phyloP scores from a whole-genome alignment of 306 rosid genomes.

The Comarum palustre region DNA sequence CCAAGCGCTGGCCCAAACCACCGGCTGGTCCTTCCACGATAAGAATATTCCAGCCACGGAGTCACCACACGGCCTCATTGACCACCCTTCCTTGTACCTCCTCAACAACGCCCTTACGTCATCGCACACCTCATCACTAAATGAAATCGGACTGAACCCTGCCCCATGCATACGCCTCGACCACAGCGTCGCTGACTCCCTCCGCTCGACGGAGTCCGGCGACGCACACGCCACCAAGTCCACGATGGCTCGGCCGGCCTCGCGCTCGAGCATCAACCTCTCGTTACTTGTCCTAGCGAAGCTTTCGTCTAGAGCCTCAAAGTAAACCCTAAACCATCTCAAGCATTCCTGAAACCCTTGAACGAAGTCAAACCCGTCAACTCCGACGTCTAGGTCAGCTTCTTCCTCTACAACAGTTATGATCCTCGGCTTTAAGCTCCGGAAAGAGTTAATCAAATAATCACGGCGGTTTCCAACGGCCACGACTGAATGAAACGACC shows the following conservation, averaged over 20 bases:
- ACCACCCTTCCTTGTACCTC: slow-evolving; percentile 90
- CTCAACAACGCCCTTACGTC: slow-evolving; percentile 80
- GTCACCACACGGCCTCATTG: slow-evolving; percentile 56
- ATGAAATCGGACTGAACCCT: slow-evolving; percentile 55
- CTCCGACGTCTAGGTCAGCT: slow-evolving; percentile 70
- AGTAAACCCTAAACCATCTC: slow-evolving; percentile 94
- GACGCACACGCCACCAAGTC: slow-evolving; percentile 65
- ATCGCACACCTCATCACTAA: slow-evolving; percentile 82
- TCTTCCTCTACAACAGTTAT: slow-evolving; percentile 84
- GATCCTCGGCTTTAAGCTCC: slow-evolving; percentile 59
- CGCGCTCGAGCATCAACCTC: slow-evolving; percentile 66
- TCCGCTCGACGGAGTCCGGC: slow-evolving; percentile 58
- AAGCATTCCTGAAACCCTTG: slow-evolving; percentile 72
- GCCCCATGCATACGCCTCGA: slow-evolving; percentile 59
- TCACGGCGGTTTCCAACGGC: slow-evolving; percentile 53
- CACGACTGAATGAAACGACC: slow-evolving; percentile 52
- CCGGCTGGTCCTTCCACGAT: slow-evolving; percentile 81
- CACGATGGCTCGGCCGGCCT: slow-evolving; percentile 74
- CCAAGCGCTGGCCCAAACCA: slow-evolving; percentile 99
- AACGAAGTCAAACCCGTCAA: slow-evolving; percentile 73
- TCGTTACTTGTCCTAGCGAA: slow-evolving; percentile 67
- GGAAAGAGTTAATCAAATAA: slow-evolving; percentile 38
- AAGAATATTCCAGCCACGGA: slow-evolving; percentile 74
- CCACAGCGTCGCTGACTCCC: slow-evolving; percentile 74
- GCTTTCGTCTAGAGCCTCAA: slow-evolving; percentile 80